Percentiles rank a stretch among this genome's conserved stretches.
These are phyloP conservation scores for Hylodesmum podocarpum DNA, from an alignment of 306 rosid genomes.

Conservation along the genomic window DNA sequence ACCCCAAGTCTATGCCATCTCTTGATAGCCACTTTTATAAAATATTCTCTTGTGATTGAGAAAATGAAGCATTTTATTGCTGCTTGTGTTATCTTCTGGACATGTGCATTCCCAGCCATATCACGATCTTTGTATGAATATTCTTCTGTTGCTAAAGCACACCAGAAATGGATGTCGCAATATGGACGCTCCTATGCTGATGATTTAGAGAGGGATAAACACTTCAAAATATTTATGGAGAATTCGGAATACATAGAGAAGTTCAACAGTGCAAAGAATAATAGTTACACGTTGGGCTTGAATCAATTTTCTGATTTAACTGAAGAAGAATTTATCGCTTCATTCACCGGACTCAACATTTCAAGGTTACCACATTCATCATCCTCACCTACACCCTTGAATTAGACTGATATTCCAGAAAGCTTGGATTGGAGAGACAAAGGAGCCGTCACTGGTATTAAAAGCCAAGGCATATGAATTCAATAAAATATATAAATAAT, in stretches of 20 bases:
- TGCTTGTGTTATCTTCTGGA: not conserved
- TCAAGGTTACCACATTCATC: not conserved
- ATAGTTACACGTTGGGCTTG: conserved; percentile 33
- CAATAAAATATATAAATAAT: too few relatives aligned
- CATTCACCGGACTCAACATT: conserved; percentile 26
- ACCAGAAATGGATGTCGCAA: conserved; percentile 35
- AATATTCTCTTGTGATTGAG: too few relatives aligned
- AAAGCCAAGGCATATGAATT: conserved; percentile 37
- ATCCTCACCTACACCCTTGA: not conserved
- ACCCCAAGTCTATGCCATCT: not conserved
- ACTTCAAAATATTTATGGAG: conserved; percentile 29
- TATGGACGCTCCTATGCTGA: conserved; percentile 9
- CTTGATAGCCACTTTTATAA: too few relatives aligned
- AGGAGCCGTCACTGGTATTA: conserved; percentile 42
- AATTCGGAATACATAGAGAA: conserved; percentile 37
- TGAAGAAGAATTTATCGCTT: conserved; percentile 40
- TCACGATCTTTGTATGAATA: conserved; percentile 27
- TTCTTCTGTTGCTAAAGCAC: conserved; percentile 19
- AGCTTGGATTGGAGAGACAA: conserved; percentile 36
- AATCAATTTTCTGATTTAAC: conserved; percentile 41
- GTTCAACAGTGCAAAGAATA: conserved; percentile 30
- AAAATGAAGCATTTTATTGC: not conserved
- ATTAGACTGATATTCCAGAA: conserved; percentile 1
- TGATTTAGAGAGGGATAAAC: conserved; percentile 32
- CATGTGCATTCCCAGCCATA: conserved; percentile 21